Base-by-base conservation (phyloP, 176 grass and related monocot species). In the Saccharum spontaneum region DNA sequence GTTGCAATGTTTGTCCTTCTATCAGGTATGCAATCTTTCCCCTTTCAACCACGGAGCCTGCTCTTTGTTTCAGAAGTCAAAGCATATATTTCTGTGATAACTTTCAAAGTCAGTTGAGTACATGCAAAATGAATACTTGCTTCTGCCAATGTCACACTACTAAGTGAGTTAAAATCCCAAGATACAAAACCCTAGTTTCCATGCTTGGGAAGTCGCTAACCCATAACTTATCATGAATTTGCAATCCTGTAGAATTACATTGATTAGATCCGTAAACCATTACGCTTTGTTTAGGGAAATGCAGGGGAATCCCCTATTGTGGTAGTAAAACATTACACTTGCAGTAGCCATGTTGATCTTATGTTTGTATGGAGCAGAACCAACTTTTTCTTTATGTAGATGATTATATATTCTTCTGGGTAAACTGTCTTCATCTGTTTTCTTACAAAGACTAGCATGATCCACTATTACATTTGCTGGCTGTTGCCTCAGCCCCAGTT, bases 1-100 rank as follows among this genome's bases (percentile, higher is more conserved):
- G 77, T 85, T 99, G 64, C 97, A 99, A 71, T 99, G 97, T 74
- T 86, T 99, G 82, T 91, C 97, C 34, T 99, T 99, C 68, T 99
- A 96, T 83, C 97, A 99, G 97, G 97, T 94, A 87, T 34, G 34
- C 61, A 71, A 24, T 80, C 18, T 86, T 20, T 49, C 11, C 28
- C 9, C 17, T 78, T 68, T 45, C 69, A 80, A 55, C 67, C 28
- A 0, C 22, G 15, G 52, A 83, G 22, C 22, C 37, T 78, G 26
- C 82, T 73, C 34, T 65, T 90, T 48, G 64, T 71, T 80, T 78
- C 43, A 65, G 34, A 45, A 74, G 8, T 52, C 69, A 67, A 16
- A 79, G 16, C 31, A 33, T 79, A 68, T 64, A 9, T 72, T 33
- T 69, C 15, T 57, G 44, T 90, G 20, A 62, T 73, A 18, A 78